Conservation (phyloP, 2,329 filamentous ascomycete species). For the Myriosclerotinia curreyana region DNA sequence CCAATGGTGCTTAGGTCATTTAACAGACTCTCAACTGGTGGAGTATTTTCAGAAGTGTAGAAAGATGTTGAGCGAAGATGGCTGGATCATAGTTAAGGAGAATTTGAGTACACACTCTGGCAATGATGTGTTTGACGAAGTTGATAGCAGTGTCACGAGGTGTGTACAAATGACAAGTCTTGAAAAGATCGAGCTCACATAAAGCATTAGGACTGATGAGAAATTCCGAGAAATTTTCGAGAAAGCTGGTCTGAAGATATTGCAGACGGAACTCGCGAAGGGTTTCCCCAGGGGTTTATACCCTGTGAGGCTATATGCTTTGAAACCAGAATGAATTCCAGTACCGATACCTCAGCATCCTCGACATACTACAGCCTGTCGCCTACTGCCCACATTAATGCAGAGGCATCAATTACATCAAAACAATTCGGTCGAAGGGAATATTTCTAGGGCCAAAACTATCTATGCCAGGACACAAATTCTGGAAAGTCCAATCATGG, state of each 20-base stretch:
- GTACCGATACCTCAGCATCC: neutral
- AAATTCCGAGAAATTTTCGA: conserved; percentile 71
- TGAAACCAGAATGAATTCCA: conserved; percentile 40
- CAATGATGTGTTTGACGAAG: conserved; percentile 69
- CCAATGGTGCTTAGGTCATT: conserved; percentile 85
- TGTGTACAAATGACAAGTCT: conserved; percentile 33
- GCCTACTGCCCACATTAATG: neutral
- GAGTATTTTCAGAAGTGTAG: conserved; percentile 63
- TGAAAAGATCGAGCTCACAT: neutral
- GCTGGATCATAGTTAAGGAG: conserved; percentile 74
- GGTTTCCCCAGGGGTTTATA: conserved; percentile 62
- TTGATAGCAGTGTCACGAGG: conserved; percentile 75
- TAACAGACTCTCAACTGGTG: conserved; percentile 71
- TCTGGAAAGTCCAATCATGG: neutral
- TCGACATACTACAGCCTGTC: neutral
- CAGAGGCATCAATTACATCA: neutral
- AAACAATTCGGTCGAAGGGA: neutral
- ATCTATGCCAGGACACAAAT: neutral
- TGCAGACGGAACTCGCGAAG: conserved; percentile 68
- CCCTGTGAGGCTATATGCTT: conserved; percentile 74
- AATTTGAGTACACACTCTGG: conserved; percentile 46
- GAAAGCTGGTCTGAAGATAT: conserved; percentile 63
- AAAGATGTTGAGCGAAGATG: conserved; percentile 49
- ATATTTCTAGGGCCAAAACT: neutral
- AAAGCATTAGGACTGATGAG: conserved; percentile 55